phyloP scores from a whole-genome alignment of 208 protist species.

The Eutreptiella sp. region DNA sequence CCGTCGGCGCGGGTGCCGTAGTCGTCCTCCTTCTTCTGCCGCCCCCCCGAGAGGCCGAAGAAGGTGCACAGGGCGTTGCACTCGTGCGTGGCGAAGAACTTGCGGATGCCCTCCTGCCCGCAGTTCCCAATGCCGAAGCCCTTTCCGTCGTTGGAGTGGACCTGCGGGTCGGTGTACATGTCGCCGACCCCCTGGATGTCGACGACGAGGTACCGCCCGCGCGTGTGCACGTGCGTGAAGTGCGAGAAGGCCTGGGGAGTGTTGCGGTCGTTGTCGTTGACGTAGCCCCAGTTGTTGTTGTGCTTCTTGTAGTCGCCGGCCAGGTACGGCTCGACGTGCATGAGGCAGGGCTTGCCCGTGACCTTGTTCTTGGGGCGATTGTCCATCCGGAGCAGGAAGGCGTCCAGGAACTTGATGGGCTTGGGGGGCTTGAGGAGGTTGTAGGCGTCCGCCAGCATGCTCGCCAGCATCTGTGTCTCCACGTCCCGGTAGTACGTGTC shows the following conservation, averaged over 20 bases:
- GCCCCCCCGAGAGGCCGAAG: too few species aligned
- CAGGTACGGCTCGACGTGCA: conserved; percentile 81
- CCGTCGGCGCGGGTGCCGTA: too few species aligned
- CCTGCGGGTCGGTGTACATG: conserved; percentile 71
- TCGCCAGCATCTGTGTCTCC: too few species aligned
- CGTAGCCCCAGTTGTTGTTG: conserved; percentile 75
- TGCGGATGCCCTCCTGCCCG: conserved; percentile 65
- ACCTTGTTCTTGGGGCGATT: too few species aligned
- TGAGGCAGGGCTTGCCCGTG: too few species aligned
- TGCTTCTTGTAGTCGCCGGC: conserved; percentile 70
- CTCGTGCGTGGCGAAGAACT: conserved; percentile 59
- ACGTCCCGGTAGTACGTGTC: too few species aligned
- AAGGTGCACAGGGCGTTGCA: conserved; percentile 64
- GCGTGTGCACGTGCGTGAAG: conserved; percentile 60
- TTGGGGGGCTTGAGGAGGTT: too few species aligned
- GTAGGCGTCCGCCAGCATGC: too few species aligned
- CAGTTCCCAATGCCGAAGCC: conserved; percentile 70
- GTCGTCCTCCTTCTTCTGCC: too few species aligned
- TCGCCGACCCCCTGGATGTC: conserved; percentile 70
- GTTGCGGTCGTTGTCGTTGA: conserved; percentile 38
- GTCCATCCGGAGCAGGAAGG: too few species aligned
- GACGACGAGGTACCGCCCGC: conserved; percentile 60
- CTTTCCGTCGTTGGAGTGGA: conserved; percentile 64
- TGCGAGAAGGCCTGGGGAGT: conserved; percentile 75
- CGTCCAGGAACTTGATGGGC: too few species aligned